phyloP scores from a whole-genome alignment of 2,329 filamentous ascomycete genomes.

The Lasiodiplodia hormozganensis region DNA sequence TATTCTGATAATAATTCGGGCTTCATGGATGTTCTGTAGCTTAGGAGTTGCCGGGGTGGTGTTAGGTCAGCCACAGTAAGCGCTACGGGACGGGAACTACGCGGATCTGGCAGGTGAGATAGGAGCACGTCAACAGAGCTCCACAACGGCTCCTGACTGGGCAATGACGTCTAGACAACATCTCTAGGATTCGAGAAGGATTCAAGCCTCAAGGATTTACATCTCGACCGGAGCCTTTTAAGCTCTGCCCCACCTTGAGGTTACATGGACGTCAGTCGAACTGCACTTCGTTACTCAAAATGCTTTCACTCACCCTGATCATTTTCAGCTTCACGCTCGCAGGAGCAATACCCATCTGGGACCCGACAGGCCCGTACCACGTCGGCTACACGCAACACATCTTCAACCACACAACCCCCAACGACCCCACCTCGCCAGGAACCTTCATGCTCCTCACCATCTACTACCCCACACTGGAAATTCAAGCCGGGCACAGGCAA shows the following conservation, averaged over 20 bases:
- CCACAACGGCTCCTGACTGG: not conserved
- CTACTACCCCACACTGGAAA: slow-evolving; percentile 41
- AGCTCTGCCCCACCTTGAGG: not conserved
- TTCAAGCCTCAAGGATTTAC: not conserved
- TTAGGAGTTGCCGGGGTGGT: not conserved
- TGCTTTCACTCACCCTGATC: not conserved
- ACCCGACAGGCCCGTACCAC: slow-evolving; percentile 36
- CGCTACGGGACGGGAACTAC: slow-evolving; percentile 1
- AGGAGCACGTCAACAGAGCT: not conserved
- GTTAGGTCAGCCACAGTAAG: slow-evolving; percentile 2
- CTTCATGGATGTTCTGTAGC: not conserved
- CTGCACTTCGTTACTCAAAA: not conserved
- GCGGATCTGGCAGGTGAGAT: slow-evolving; percentile 9
- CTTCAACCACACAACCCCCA: slow-evolving; percentile 38
- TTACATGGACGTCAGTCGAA: not conserved
- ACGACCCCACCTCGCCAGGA: slow-evolving; percentile 35
- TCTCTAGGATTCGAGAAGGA: not conserved
- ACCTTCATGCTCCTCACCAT: slow-evolving; percentile 36
- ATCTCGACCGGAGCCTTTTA: not conserved
- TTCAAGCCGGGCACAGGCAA: no score
- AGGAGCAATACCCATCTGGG: slow-evolving; percentile 3
- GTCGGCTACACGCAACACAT: slow-evolving; percentile 38
- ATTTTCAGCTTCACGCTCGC: not conserved
- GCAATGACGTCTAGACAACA: not conserved
- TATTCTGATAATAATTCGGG: no score